phyloP scores from a whole-genome alignment of 2,329 filamentous ascomycete species.

The Drechmeria coniospora region DNA sequence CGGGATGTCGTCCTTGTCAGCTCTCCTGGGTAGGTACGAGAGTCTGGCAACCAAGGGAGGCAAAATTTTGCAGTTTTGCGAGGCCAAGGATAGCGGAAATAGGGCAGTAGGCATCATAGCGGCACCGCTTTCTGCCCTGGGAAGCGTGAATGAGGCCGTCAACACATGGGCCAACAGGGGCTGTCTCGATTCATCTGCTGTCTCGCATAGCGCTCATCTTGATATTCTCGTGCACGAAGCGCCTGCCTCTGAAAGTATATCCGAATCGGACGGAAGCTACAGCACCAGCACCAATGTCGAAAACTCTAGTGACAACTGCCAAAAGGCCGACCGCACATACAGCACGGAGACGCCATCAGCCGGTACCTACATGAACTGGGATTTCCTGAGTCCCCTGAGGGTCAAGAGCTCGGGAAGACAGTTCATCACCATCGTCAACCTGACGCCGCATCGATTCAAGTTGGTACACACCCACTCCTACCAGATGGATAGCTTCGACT shows the following conservation, averaged over 20 bases:
- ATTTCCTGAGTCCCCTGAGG: constrained; percentile 1
- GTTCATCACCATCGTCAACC: constrained; percentile 19
- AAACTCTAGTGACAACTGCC: constrained; percentile 1
- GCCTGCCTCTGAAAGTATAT: too few species aligned
- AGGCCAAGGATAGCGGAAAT: too few species aligned
- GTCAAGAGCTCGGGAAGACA: constrained; percentile 3
- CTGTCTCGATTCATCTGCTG: too few species aligned
- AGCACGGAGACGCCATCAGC: constrained; percentile 1
- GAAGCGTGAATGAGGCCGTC: too few species aligned
- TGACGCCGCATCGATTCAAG: constrained; percentile 16
- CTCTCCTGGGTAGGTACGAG: too few species aligned
- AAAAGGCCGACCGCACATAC: constrained; percentile 3
- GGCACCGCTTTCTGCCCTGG: too few species aligned
- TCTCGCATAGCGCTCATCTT: too few species aligned
- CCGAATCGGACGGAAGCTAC: neutral
- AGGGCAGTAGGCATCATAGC: too few species aligned
- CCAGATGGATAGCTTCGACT: constrained; percentile 17
- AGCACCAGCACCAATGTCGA: neutral
- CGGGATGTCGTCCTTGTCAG: too few species aligned
- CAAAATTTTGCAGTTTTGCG: too few species aligned
- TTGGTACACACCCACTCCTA: constrained; percentile 13
- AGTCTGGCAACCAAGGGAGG: too few species aligned
- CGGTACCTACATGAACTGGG: constrained; percentile 5
- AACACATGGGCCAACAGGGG: too few species aligned
- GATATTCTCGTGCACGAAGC: neutral